Evolutionary conservation across 1,284 basidiomycete genomes (phyloP).

Genomic region (Irpex sp.): DNA sequence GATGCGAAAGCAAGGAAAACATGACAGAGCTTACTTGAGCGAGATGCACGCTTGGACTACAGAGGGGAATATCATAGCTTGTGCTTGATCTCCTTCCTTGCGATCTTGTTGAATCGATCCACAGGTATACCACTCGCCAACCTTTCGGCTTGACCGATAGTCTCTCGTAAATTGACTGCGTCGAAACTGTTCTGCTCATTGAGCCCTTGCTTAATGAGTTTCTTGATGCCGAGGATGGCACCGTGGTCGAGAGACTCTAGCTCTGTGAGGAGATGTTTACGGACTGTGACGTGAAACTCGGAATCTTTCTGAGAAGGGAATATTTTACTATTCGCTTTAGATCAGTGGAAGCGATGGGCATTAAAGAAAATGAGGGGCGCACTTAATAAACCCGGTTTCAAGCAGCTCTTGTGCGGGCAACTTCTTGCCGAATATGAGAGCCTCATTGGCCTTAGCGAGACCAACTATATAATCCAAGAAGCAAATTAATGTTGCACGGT

Average conservation of each 20-base stretch:
- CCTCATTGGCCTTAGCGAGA: constrained; percentile 62
- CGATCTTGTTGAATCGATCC: constrained; percentile 52
- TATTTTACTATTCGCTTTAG: constrained; percentile 43
- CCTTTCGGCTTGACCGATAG: constrained; percentile 62
- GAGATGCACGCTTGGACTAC: background rate
- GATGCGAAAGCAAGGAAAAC: background rate
- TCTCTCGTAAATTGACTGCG: constrained; percentile 63
- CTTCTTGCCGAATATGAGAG: constrained; percentile 65
- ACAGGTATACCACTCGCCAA: constrained; percentile 57
- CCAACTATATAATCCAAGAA: constrained; percentile 46
- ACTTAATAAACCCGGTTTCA: constrained; percentile 66
- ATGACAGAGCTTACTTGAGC: background rate
- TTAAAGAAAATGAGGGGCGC: constrained; percentile 16
- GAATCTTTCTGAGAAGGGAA: constrained; percentile 49
- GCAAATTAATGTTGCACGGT: background rate
- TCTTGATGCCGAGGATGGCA: constrained; percentile 51
- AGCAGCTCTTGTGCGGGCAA: constrained; percentile 56
- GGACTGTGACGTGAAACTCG: constrained; percentile 52
- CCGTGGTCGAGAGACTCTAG: constrained; percentile 51
- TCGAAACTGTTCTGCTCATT: constrained; percentile 64
- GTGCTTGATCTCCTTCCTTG: constrained; percentile 61
- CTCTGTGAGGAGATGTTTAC: constrained; percentile 44
- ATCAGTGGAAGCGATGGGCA: background rate
- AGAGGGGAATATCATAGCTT: constrained; percentile 35
- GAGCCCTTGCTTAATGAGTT: constrained; percentile 50